A percentile compares a stretch with the other conserved stretches of the same genome.
phyloP scores from a whole-genome alignment of 1,284 basidiomycete species.

The Boletellus dicymbophilus region DNA sequence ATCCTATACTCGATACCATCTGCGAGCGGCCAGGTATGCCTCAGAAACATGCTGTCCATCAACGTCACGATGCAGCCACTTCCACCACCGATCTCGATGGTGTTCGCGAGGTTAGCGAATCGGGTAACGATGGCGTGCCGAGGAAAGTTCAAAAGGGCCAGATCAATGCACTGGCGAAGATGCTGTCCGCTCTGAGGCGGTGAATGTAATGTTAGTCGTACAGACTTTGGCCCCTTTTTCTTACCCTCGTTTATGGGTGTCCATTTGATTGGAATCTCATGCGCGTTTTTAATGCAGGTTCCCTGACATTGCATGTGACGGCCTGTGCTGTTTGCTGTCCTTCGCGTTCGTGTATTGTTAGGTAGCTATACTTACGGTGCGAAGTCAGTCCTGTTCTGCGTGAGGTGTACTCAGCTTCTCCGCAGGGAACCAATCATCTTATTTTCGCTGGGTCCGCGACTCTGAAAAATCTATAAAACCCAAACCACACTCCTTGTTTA shows the following conservation, averaged over 20 bases:
- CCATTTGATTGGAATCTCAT: slow-evolving; percentile 23
- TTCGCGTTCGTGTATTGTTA: slow-evolving; percentile 50
- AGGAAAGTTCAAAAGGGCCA: slow-evolving; percentile 85
- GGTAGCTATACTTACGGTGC: slow-evolving; percentile 50
- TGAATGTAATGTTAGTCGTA: slow-evolving; percentile 41
- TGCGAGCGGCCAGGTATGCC: slow-evolving; percentile 55
- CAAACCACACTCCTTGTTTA: slow-evolving; percentile 27
- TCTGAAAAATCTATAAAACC: slow-evolving; percentile 25
- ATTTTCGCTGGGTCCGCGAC: slow-evolving; percentile 27
- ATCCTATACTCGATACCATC: slow-evolving; percentile 69
- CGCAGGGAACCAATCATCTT: slow-evolving; percentile 9
- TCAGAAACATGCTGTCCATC: slow-evolving; percentile 26
- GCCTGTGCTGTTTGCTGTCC: slow-evolving; percentile 27
- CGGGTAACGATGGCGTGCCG: slow-evolving; percentile 46
- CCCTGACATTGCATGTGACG: slow-evolving; percentile 28
- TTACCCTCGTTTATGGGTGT: slow-evolving; percentile 1
- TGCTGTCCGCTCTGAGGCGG: slow-evolving; percentile 75
- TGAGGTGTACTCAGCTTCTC: slow-evolving; percentile 24
- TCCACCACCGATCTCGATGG: slow-evolving; percentile 67
- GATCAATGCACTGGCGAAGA: slow-evolving; percentile 82
- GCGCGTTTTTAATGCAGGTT: slow-evolving; percentile 25
- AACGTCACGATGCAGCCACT: slow-evolving; percentile 57
- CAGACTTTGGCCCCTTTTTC: slow-evolving; percentile 4
- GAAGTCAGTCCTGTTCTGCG: slow-evolving; percentile 39
- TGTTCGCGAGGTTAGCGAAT: slow-evolving; percentile 21